Conservation (phyloP, 495 filamentous ascomycete species). For the Xylaria sp. region DNA sequence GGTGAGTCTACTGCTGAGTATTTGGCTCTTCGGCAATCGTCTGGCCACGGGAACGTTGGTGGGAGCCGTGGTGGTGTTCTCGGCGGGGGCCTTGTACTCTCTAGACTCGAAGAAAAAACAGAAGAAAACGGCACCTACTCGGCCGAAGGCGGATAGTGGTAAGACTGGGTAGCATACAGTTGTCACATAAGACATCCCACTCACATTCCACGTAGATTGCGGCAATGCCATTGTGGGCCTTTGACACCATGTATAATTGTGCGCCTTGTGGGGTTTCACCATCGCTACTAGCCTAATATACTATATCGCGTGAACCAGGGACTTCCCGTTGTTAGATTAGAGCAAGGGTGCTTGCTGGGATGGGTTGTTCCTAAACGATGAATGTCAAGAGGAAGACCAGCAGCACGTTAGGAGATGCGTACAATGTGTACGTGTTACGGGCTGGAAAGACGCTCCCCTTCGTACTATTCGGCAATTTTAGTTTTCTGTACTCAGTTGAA, state of each 20-base stretch:
- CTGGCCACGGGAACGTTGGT: constrained; percentile 75
- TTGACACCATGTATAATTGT: not conserved
- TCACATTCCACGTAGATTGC: not conserved
- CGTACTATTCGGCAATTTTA: not conserved
- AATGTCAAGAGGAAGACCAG: not conserved
- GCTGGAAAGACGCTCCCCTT: not conserved
- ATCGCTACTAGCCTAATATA: not conserved
- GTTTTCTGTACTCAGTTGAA: not conserved
- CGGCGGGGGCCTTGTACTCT: constrained; percentile 86
- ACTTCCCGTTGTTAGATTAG: not conserved
- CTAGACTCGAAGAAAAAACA: constrained; percentile 64
- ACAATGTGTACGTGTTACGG: not conserved
- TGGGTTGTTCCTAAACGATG: not conserved
- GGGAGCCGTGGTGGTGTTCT: constrained; percentile 85
- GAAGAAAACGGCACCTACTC: constrained; percentile 23
- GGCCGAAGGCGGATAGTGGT: constrained; percentile 32
- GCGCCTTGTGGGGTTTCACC: not conserved
- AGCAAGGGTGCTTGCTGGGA: not conserved
- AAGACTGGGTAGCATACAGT: constrained; percentile 33
- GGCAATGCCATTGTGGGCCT: constrained; percentile 1
- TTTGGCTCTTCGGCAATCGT: constrained; percentile 89
- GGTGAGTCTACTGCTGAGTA: constrained; percentile 87
- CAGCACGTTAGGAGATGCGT: not conserved
- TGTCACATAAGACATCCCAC: not conserved
- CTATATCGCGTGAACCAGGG: not conserved